Evolutionary conservation across 1,284 basidiomycete species (phyloP), one percentile per base, ranked within the genome.

Genomic region (Phylloboletellus chloephorus): DNA sequence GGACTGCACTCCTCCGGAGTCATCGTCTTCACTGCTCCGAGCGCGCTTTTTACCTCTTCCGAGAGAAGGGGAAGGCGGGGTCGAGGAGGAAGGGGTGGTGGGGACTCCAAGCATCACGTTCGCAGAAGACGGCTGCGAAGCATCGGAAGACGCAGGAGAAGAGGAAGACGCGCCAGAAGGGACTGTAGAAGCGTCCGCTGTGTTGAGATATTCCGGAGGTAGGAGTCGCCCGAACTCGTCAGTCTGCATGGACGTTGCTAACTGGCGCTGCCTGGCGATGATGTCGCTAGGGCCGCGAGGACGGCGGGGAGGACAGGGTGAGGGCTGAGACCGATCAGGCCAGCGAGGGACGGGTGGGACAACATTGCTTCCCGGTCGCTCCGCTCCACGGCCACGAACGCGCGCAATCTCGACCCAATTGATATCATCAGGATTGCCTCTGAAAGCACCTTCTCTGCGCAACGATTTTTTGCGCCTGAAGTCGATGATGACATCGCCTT

Each of bases 391-490:
- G 2, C 57, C 54, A 6, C 12, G 26, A 6, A 56, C 50, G n/a
- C 22, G 33, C 2, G 34, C 13, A 31, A 42, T 37, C 10, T 19
- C 12, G 10, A 5, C 10, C 50, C 37, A 53, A 17, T 59, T 42
- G 3, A 46, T 20, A 0, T 49, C 46, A 16, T 55, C 44, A 1
- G 52, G 19, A 1, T 37, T 11, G 0, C 52, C 44, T 15, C 39
- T 41, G 42, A 56, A 56, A 2, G 54, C 57, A 3, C 55, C 57
- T 33, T 56, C 50, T 24, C 55, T 43, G 21, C 46, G 36, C 12
- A 60, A 13, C 1, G 55, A 44, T 2, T 37, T 48, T 16, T 25
- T 7, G 22, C 20, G 34, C 5, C 41, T 45, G 28, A 52, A 34
- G 15, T 47, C 37, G 3, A 60, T 17, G 4, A 59, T 44, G 22